Base-by-base conservation (phyloP, 1,139 yeast species). In the Diutina siamensis region DNA sequence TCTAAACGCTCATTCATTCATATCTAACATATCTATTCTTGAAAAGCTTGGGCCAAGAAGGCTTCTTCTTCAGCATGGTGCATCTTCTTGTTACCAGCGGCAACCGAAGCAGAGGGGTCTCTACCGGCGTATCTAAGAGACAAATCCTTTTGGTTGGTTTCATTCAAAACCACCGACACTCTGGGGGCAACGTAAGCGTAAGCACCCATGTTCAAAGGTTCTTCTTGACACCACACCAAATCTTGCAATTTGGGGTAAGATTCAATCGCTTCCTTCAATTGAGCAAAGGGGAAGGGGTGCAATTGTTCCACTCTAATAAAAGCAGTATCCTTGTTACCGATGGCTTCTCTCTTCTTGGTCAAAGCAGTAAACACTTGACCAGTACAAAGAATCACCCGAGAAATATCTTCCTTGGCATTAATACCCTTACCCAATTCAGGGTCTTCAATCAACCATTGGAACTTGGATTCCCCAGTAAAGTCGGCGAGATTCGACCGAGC, bases 251-350 rank as follows among this genome's bases (percentile, higher is more conserved):
- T 80, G 60, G 95, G 87, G 74, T 83, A 94, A 47, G 78, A 64
- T 67, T 86, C 74, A 57, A 94, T 71, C 34, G 86, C 69, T 58
- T 89, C 97, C 62, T 88, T 83, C 58, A 94, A 71, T 71, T 86
- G 96, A 50, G 94, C 92, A 68, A 72, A 94, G 67, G 98, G 98
- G 97, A 94, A 94, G 65, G 99, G 99, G 63, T 94, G 97, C 58
- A 89, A 63, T 73, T 94, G 97, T 71, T 94, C 99, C 57, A 94
- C 61, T 71, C 83, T 86, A 58, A 92, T 68, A 64, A 92, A 73
- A 4, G 97, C 97, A 51, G 97, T 86, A 55, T 79, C 78, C 65
- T 78, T 86, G 65, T 86, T 81, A 47, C 74, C 83, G 53, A 84
- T 57, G 36, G 81, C 61, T 49, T 78, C 86, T 70, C 98, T 89